Percentiles rank a stretch among this genome's conserved stretches.
These are phyloP conservation scores for Citrus medica DNA, from an alignment of 345 rosid genomes.

Conservation along the genomic window DNA sequence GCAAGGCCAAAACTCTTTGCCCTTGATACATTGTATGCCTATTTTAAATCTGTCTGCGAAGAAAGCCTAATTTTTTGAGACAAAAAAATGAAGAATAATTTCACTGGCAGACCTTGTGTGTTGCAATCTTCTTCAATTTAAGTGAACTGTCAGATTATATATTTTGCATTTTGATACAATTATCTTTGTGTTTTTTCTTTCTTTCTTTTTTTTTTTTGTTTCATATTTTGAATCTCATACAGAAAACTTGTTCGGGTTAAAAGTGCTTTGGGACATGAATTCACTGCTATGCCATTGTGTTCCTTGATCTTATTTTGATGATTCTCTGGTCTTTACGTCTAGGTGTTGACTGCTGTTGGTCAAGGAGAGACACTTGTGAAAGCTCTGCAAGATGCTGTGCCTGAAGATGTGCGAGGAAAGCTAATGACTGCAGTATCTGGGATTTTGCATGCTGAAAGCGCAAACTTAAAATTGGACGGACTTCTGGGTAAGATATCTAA, in stretches of 20 bases:
- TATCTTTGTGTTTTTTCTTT: background rate
- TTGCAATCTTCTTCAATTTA: background rate
- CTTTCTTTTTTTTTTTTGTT: background rate
- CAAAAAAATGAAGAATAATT: background rate
- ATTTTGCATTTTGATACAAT: background rate
- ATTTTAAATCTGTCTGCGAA: background rate
- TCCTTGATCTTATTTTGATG: slow-evolving; percentile 15
- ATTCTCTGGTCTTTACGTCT: slow-evolving; percentile 31
- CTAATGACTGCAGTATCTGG: slow-evolving; percentile 64
- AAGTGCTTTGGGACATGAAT: background rate
- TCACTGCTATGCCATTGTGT: background rate
- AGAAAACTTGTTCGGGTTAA: slow-evolving; percentile 3
- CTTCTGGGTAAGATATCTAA: slow-evolving; percentile 45
- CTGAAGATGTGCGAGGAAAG: slow-evolving; percentile 89
- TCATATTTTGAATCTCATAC: background rate
- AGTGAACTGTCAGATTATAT: background rate
- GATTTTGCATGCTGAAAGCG: slow-evolving; percentile 52
- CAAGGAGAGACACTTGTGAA: slow-evolving; percentile 81
- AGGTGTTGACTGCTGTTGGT: slow-evolving; percentile 84
- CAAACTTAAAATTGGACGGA: slow-evolving; percentile 44
- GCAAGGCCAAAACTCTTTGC: background rate
- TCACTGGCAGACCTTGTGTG: background rate
- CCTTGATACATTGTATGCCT: background rate
- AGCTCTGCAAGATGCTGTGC: slow-evolving; percentile 91
- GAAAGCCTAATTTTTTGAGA: background rate